Evolutionary conservation across 2,329 filamentous ascomycete genomes (phyloP), one percentile per base, ranked within the genome.

Genomic region (Fusarium piperis): DNA sequence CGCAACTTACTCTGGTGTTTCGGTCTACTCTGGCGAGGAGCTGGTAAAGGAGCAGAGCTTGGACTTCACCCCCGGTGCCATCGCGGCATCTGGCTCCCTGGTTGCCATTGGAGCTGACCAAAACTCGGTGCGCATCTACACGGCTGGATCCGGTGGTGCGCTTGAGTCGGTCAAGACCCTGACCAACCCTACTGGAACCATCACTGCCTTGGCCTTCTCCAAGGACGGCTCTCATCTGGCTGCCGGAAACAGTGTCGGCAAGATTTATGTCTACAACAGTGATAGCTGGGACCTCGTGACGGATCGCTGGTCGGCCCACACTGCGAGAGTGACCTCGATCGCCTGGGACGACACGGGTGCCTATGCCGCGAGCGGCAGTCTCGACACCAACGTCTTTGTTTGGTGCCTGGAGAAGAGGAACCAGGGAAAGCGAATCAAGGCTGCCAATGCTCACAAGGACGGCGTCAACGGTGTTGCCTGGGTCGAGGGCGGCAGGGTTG

Each of bases 321-420:
- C 88, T 58, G 87, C 86, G 12, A 85, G 87, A 39, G 86, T 90
- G 20, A 87, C 85, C 35, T 84, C 84, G 72, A 86, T 90, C 67
- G 84, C 91, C 15, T 99, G 96, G 96, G 94, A 95, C 76, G 85
- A 87, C 18, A 88, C 89, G 18, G 93, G 92, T 13, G 92, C 91
- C 23, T 93, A 94, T 78, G 91, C 95, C 3, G 94, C 90, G 20
- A 97, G 93, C 79, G 95, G 95, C 13, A 92, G 90, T 51, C 84
- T 99, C 56, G 96, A 99, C 80, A 98, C 95, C 0, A 94, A 97
- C 77, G 88, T 99, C 20, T 95, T 94, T 79, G 91, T 97, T 32
- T 99, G 96, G 94, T 97, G 94, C 79, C 82, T 98, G 62, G 86
- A 85, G 39, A 93, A 94, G 79, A 87, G 83, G 68, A 92, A 93